A percentile compares a stretch with the other conserved stretches of the same genome.
These are phyloP conservation scores for Trichosporon coremiiforme DNA, from an alignment of 1,284 basidiomycete genomes.

Conservation along the genomic window DNA sequence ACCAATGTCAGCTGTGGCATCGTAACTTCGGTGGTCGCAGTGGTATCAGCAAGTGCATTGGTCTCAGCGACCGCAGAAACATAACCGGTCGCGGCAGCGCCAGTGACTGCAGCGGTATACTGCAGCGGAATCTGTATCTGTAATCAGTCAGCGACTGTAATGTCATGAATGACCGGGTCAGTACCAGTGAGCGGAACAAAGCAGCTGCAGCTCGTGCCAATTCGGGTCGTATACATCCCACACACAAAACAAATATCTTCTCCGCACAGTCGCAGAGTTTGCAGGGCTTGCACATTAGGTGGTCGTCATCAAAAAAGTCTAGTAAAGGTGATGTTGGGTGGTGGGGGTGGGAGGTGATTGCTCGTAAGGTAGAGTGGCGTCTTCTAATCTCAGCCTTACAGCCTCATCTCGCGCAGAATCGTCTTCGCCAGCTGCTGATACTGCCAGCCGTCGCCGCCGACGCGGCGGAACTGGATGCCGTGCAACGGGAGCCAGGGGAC, in stretches of 20 bases:
- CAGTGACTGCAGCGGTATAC: no score
- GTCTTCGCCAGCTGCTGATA: constrained; percentile 95
- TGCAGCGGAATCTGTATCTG: no score
- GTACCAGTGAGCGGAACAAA: neutral
- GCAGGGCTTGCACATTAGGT: constrained; percentile 16
- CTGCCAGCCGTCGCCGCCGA: constrained; percentile 93
- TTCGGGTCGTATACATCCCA: constrained; percentile 18
- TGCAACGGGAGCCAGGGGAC: constrained; percentile 91
- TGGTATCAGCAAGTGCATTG: no score
- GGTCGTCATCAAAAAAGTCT: constrained; percentile 11
- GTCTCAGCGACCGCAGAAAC: no score
- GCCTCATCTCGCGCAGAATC: constrained; percentile 87
- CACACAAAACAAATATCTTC: constrained; percentile 16
- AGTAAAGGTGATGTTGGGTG: constrained; percentile 2
- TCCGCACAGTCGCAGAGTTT: neutral
- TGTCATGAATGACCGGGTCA: no score
- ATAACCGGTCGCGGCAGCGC: no score
- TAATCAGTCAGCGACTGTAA: no score
- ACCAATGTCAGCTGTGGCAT: no score
- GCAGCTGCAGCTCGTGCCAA: neutral
- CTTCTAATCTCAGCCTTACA: constrained; percentile 58
- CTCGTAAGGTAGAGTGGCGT: no score
- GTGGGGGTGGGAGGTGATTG: neutral
- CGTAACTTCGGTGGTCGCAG: no score
- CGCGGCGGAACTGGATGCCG: constrained; percentile 91